phyloP scores from a whole-genome alignment of 2,329 filamentous ascomycete species.

The Hymenoscyphus salicellus region DNA sequence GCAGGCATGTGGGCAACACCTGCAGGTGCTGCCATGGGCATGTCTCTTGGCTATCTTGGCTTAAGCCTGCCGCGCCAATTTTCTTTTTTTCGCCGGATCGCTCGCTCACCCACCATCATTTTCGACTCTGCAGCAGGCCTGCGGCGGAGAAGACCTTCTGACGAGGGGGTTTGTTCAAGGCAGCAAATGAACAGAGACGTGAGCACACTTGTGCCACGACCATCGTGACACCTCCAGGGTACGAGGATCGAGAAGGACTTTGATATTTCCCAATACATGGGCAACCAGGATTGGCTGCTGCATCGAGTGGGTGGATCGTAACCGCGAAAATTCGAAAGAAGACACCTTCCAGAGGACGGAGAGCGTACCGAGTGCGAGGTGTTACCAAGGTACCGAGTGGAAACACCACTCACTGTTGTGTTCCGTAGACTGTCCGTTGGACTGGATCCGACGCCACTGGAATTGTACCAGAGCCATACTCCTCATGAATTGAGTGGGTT shows the following conservation, averaged over 20 bases:
- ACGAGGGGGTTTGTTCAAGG: not conserved
- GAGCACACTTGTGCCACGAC: not conserved
- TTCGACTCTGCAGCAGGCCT: not conserved
- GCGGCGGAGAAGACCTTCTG: slow-evolving; percentile 2
- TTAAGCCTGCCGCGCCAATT: slow-evolving; percentile 1
- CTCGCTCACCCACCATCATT: slow-evolving; percentile 2
- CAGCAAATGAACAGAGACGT: slow-evolving; percentile 1
- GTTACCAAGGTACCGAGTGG: not conserved
- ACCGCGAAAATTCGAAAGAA: not conserved
- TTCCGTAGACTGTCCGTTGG: not conserved
- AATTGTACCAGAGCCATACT: not conserved
- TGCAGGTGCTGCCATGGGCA: not conserved
- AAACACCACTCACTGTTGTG: slow-evolving; percentile 1
- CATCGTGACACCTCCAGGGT: slow-evolving; percentile 1
- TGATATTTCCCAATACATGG: slow-evolving; percentile 1
- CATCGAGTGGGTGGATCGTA: not conserved
- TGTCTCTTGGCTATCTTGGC: slow-evolving; percentile 1
- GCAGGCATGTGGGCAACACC: slow-evolving; percentile 1
- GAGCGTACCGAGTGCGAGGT: not conserved
- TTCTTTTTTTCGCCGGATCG: slow-evolving; percentile 3
- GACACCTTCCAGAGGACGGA: not conserved
- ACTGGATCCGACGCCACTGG: not conserved
- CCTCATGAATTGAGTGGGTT: not conserved
- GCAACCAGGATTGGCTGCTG: not conserved
- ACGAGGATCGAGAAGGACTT: not conserved